phyloP scores from a whole-genome alignment of 2,329 filamentous ascomycete species.

The Trichoderma sp. region DNA sequence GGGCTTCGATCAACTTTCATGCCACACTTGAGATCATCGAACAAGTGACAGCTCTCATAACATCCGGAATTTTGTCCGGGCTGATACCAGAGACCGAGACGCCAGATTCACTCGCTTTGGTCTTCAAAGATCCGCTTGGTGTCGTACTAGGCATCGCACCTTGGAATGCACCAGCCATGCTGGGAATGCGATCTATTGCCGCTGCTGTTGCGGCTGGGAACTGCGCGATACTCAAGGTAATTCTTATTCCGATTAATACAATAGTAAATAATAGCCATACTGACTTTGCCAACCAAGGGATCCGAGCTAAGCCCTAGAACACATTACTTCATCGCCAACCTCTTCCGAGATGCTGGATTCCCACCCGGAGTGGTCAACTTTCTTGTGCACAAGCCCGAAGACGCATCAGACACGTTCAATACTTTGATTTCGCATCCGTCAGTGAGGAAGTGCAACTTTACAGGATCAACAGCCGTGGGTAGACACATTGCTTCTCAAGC shows the following conservation, averaged over 20 bases:
- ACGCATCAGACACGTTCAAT: conserved; percentile 34
- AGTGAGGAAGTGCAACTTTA: conserved; percentile 42
- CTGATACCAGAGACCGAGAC: not conserved
- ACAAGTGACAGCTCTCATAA: not conserved
- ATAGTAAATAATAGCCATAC: not conserved
- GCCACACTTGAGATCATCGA: conserved; percentile 5
- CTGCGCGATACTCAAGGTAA: conserved; percentile 28
- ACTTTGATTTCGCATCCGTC: conserved; percentile 34
- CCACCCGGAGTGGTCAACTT: conserved; percentile 40
- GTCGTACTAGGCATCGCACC: conserved; percentile 31
- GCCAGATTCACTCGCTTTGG: conserved; percentile 8
- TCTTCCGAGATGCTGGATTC: conserved; percentile 39
- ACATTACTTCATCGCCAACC: conserved; percentile 32
- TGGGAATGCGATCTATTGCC: conserved; percentile 26
- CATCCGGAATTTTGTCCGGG: not conserved
- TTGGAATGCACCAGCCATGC: conserved; percentile 29
- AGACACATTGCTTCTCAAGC: conserved; percentile 36
- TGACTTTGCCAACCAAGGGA: conserved; percentile 24
- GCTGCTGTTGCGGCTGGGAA: conserved; percentile 28
- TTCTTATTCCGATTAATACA: not conserved
- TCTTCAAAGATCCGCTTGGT: conserved; percentile 26
- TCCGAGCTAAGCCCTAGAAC: conserved; percentile 31
- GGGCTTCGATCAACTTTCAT: not conserved
- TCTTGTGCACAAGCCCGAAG: conserved; percentile 30
- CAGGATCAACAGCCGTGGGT: conserved; percentile 39